These are phyloP conservation scores for Rhizopus sp. DNA, from an alignment of 371 early-diverging fungal species.

Conservation along the genomic window DNA sequence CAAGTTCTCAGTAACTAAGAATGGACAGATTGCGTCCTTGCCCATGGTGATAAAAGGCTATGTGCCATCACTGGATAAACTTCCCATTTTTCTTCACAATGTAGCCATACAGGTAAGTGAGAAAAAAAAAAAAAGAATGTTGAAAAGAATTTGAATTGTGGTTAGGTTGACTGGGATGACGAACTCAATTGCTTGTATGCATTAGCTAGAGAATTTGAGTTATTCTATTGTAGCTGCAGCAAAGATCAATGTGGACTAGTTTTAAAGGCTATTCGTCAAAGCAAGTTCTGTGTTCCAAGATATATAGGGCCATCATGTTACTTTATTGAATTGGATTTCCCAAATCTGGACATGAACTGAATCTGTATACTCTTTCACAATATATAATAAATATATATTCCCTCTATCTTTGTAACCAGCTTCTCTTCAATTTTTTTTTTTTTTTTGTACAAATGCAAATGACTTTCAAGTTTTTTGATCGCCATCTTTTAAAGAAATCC, in stretches of 20 bases:
- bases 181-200: slow-evolving; percentile 75
- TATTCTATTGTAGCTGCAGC: slow-evolving; percentile 56
- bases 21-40: slow-evolving; percentile 56
- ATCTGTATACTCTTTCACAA: too few species aligned
- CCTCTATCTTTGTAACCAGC: too few species aligned
- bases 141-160: neutral
- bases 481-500: too few species aligned
- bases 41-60: slow-evolving; percentile 75
- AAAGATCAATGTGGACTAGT: slow-evolving; percentile 1
- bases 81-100: slow-evolving; percentile 76
- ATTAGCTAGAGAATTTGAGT: slow-evolving; percentile 62
- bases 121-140: neutral
- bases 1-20: neutral
- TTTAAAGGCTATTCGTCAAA: slow-evolving; percentile 1
- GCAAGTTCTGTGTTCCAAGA: neutral
- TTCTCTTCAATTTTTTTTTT: too few species aligned
- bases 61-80: slow-evolving; percentile 68
- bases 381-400: too few species aligned
- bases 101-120: slow-evolving; percentile 62
- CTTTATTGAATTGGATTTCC: slow-evolving; percentile 1
- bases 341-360: too few species aligned
- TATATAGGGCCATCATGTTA: neutral
- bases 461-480: too few species aligned
- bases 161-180: slow-evolving; percentile 70
- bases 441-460: too few species aligned